phyloP scores from a whole-genome alignment of 73 alveolate genomes.

The Tetrahymena thermophila region DNA sequence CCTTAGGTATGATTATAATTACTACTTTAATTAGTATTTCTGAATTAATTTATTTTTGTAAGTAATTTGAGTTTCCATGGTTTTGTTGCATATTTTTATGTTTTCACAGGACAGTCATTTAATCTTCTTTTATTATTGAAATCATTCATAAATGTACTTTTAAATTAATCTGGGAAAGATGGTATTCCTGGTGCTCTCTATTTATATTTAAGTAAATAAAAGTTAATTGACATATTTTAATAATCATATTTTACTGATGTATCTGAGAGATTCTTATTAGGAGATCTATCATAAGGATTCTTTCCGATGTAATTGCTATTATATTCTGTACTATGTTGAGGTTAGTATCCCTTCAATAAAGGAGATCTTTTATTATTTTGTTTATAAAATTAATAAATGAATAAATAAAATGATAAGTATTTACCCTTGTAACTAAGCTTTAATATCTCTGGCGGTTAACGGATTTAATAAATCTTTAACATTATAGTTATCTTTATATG shows the following conservation, averaged over 20 bases:
- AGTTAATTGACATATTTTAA: background rate
- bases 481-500: background rate
- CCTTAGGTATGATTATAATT: background rate
- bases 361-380: background rate
- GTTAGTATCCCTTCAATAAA: background rate
- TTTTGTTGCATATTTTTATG: background rate
- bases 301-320: background rate
- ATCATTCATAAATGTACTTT: background rate
- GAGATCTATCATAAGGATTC: background rate
- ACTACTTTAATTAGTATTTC: background rate
- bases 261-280: background rate
- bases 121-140: background rate
- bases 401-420: background rate
- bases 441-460: background rate
- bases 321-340: background rate
- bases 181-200: background rate
- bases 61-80: background rate
- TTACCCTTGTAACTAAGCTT: background rate
- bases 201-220: background rate
- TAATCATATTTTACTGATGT: background rate
- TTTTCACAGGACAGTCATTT: background rate
- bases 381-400: background rate
- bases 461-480: background rate
- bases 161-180: background rate
- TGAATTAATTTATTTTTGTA: background rate